Base-by-base conservation (phyloP, 2,329 filamentous ascomycete genomes). In the Claviceps purpurea region DNA sequence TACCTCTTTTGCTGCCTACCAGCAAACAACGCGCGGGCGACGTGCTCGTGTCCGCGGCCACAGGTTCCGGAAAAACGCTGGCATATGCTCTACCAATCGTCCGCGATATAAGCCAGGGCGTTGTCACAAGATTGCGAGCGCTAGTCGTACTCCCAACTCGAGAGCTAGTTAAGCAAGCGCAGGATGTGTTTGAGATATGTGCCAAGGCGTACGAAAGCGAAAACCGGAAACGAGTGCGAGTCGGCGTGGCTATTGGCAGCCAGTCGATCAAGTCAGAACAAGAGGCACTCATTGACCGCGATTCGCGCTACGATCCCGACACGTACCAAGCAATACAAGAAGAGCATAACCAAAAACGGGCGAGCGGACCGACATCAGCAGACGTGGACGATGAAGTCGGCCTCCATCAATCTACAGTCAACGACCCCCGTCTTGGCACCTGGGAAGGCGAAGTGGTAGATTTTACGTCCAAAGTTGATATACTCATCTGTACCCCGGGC, bases 11-110 rank as follows among this genome's bases (percentile, higher is more conserved):
- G 5, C 73, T 95, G 4, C 82, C 80, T 22, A 79, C 77, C 0
- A 75, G 77, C 43, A 73, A 77, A 52, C 71, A 77, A 39, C 76
- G 81, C 39, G 70, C 78, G 1, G 86, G 88, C 5, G 93, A 98
- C 65, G 68, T 98, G 4, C 84, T 95, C 45, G 84, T 98, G 2
- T 93, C 89, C 7, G 93, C 94, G 0, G 87, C 91, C 1, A 98
- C 93, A 0, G 93, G 93, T 8, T 97, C 93, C 0, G 93, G 93
- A 52, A 98, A 98, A 65, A 98, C 93, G 0, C 68, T 98, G 16
- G 86, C 91, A 0, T 98, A 98, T 62, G 80, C 91, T 0, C 71
- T 98, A 2, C 93, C 93, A 0, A 81, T 98, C 54, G 77, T 95
- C 4, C 81, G 89, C 46, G 82, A 85, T 49, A 72, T 98, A 48